Percentiles rank a stretch among this genome's conserved stretches.
Evolutionary conservation across 1,139 yeast genomes (phyloP).

Genomic region (Eremothecium sinecaudum): DNA sequence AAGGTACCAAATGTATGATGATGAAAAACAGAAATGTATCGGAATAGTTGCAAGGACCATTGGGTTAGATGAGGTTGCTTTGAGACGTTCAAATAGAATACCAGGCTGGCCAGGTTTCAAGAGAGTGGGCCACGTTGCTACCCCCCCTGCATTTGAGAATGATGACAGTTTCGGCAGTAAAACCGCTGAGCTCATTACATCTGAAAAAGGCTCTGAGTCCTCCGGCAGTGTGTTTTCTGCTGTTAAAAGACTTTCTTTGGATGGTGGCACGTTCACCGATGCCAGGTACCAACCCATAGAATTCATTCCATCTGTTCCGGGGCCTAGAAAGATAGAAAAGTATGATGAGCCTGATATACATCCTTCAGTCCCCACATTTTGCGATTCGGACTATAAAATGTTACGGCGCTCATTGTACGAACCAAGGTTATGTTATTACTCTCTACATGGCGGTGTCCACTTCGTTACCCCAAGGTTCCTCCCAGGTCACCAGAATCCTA

Average conservation of each 20-base stretch:
- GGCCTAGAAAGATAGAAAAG: slow-evolving; percentile 1
- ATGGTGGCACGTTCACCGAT: slow-evolving; percentile 3
- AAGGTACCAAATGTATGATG: slow-evolving; percentile 3
- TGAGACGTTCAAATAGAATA: slow-evolving; percentile 4
- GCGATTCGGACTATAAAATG: slow-evolving; percentile 4
- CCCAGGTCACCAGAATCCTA: slow-evolving; percentile 4
- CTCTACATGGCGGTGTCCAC: slow-evolving; percentile 3
- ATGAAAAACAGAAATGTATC: slow-evolving; percentile 1
- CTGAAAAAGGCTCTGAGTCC: slow-evolving; percentile 1
- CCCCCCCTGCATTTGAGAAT: background rate
- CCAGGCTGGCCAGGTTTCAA: slow-evolving; percentile 5
- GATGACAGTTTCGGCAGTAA: background rate
- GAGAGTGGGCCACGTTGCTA: slow-evolving; percentile 1
- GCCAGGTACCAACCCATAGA: slow-evolving; percentile 5
- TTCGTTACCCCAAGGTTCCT: slow-evolving; percentile 4
- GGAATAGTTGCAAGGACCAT: slow-evolving; percentile 4
- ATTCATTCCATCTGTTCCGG: slow-evolving; percentile 1
- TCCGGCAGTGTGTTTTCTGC: slow-evolving; percentile 1
- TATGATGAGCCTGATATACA: slow-evolving; percentile 3
- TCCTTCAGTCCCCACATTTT: slow-evolving; percentile 3
- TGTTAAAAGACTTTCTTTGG: slow-evolving; percentile 3
- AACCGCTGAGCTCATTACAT: background rate
- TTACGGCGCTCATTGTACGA: slow-evolving; percentile 3
- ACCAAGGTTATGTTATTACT: slow-evolving; percentile 3
- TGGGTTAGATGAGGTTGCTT: slow-evolving; percentile 4